Base-by-base conservation (phyloP, 2,329 filamentous ascomycete species). In the Uncinocarpus reesii region DNA sequence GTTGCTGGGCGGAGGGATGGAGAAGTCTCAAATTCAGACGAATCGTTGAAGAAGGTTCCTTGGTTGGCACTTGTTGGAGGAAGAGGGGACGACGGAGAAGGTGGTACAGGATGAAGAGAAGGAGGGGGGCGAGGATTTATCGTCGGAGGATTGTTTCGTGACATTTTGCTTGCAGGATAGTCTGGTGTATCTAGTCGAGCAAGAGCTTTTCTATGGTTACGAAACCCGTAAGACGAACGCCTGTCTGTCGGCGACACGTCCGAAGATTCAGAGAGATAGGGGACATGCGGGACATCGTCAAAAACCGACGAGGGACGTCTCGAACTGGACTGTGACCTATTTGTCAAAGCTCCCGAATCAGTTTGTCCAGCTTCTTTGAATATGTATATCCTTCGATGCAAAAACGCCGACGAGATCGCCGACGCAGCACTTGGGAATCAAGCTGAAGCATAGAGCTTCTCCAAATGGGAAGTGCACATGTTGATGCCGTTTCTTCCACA, bases 1-100 rank as follows among this genome's bases (percentile, higher is more conserved):
- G 68, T 71, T 35, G 72, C 70, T 3, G 77, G 73, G 37, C 79
- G 74, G 58, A 81, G 78, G 48, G 77, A 75, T 1, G 84, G 82
- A 24, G 84, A 87, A 48, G 84, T 35, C 29, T 51, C 44, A 21
- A 38, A 28, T 21, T 49, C 47, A 1, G 50, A 42, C 15, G 50
- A 52, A n/a, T 52, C 50, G 26, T 48, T 32, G 28, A 48, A 50
- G 34, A 50, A 50, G 2, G 43, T 52, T 15, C 32, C 40, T 16
- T 47, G 48, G 26, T 40, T 48, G 23, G 16, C 29, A 26, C 41
- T 40, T n/a, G 42, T 34, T 8, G 48, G 43, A 15, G 41, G 29
- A 7, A 37, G 47, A 4, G 43, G 48, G 2, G 40, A 47, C 24
- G 47, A 35, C 11, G 43, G 36, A 10, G 35, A 16, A 13, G 47